Base-by-base conservation (phyloP, 257 asterid species). In the Ajuga chamaepitys region DNA sequence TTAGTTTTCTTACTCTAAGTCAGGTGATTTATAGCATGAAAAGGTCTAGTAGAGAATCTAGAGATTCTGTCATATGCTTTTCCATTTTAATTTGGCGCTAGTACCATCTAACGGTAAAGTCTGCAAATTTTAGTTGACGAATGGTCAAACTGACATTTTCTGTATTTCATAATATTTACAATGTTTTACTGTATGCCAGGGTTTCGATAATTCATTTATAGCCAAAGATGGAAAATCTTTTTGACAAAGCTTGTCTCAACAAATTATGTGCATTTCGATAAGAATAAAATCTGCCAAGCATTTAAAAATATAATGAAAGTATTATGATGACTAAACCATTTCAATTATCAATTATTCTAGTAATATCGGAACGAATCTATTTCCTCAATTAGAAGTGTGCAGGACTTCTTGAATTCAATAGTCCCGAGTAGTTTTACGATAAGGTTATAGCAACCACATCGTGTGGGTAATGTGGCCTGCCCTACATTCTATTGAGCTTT, bases 31-130 rank as follows among this genome's bases (percentile, higher is more conserved):
- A 37, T 47, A 59, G 51, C 74, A 37, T 5, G 45, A 28, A 46
- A 48, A 22, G 53, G 16, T 16, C 14, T 28, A 9, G 45, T 24
- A 34, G 13, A 35, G 62, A n/a, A n/a, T n/a, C n/a, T 24, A 34
- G 13, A 28, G 5, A 50, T 70, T 57, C 38, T 40, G 28, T 47
- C 56, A 46, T 37, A 22, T 42, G 57, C 0, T 17, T 62, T 60
- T 70, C 57, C 64, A 50, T 61, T n/a, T 70, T 45, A 24, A 24
- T 26, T 25, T 52, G 68, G 48, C 41, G 53, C 48, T 42, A 24
- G 9, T 26, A 51, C 54, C 21, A 16, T 58, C 24, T 8, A 52
- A 47, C 9, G 30, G 16, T 25, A 46, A 61, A 41, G 46, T 17
- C 22, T 21, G 34, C 48, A 41, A 25, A 14, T 34, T 50, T 9